phyloP scores from a whole-genome alignment of 352 stramenopile species.

The Plasmopara muralis region DNA sequence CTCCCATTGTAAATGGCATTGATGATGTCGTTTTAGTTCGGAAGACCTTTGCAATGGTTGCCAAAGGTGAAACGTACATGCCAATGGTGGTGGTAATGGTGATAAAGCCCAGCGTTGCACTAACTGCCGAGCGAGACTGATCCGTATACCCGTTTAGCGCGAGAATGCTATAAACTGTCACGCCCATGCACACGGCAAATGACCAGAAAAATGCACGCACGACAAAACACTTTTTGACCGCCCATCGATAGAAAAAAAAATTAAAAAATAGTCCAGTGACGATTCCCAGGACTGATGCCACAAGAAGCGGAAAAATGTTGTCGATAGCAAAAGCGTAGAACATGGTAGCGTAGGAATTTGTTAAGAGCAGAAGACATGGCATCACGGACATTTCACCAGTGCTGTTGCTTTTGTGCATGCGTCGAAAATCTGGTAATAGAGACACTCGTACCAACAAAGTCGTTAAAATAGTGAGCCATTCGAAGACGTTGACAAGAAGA shows the following conservation, averaged over 20 bases:
- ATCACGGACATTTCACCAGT: constrained; percentile 33
- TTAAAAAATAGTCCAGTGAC: constrained; percentile 22
- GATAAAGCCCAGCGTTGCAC: constrained; percentile 40
- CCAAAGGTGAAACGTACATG: constrained; percentile 51
- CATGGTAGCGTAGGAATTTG: constrained; percentile 23
- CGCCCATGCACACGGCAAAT: constrained; percentile 14
- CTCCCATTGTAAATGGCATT: constrained; percentile 40
- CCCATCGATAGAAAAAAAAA: constrained; percentile 27
- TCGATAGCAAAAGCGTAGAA: constrained; percentile 26
- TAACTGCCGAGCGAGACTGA: constrained; percentile 23
- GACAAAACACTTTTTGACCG: constrained; percentile 14
- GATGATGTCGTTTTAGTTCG: constrained; percentile 36
- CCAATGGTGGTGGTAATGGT: constrained; percentile 42
- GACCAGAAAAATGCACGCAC: constrained; percentile 10
- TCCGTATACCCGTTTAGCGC: constrained; percentile 22
- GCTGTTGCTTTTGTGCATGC: constrained; percentile 26
- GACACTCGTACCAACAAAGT: constrained; percentile 30
- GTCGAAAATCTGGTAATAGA: constrained; percentile 28
- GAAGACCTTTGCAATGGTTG: constrained; percentile 34
- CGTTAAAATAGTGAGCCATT: constrained; percentile 25
- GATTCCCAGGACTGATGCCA: constrained; percentile 19
- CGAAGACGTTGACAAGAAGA: constrained; percentile 12
- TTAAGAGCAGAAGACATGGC: constrained; percentile 26
- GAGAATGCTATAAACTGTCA: constrained; percentile 35
- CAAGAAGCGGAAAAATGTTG: constrained; percentile 27